Percentiles rank a stretch among this genome's conserved stretches.
These are phyloP conservation scores for Pascua guehoae DNA, from an alignment of 1,284 basidiomycete genomes.

Conservation along the genomic window DNA sequence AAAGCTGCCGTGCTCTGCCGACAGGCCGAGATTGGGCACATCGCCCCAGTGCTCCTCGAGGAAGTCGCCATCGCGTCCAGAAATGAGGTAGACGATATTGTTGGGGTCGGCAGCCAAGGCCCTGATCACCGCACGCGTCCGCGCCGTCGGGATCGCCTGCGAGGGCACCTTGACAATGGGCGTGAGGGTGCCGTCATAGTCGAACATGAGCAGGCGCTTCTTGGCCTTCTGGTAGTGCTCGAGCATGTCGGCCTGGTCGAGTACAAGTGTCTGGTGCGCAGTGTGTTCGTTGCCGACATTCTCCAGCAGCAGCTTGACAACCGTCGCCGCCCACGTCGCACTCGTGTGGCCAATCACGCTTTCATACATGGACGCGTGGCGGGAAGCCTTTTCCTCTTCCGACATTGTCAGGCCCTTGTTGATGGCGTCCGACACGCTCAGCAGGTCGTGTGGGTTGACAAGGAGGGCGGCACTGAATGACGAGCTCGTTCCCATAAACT, in stretches of 20 bases:
- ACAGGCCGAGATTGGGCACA: constrained; percentile 78
- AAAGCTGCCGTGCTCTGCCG: constrained; percentile 95
- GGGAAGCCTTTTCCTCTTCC: constrained; percentile 65
- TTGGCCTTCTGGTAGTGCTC: constrained; percentile 65
- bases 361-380: constrained; percentile 76
- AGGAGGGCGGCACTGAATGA: constrained; percentile 48
- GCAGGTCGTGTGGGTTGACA: constrained; percentile 52
- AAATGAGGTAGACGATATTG: constrained; percentile 96
- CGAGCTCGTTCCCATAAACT: constrained; percentile 86
- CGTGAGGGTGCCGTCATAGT: constrained; percentile 95
- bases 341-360: constrained; percentile 91
- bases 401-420: constrained; percentile 81
- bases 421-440: constrained; percentile 93
- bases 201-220: constrained; percentile 89
- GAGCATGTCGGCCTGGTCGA: constrained; percentile 65
- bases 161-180: constrained; percentile 94
- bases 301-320: constrained; percentile 81
- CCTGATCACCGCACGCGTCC: constrained; percentile 71
- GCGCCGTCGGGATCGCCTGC: constrained; percentile 75
- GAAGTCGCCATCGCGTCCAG: constrained; percentile 91
- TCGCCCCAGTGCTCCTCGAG: constrained; percentile 87
- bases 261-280: constrained; percentile 79
- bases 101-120: constrained; percentile 70
- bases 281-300: constrained; percentile 77
- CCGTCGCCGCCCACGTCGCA: constrained; percentile 89